Base-by-base conservation (phyloP, 371 early-diverging fungal species). In the Entomophthora muscae region DNA sequence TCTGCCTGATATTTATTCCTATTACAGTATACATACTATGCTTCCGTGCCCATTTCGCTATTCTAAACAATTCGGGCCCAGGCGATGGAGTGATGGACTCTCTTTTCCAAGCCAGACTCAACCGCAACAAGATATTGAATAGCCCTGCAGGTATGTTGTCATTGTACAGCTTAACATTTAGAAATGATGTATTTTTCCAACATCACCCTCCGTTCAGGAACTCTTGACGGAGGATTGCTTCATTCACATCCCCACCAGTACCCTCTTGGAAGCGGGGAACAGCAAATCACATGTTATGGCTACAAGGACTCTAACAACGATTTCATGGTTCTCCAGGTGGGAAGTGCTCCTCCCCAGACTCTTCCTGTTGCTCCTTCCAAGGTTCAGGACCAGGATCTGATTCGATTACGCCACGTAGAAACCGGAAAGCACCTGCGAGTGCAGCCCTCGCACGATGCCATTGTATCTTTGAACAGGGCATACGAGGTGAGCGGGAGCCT, bases 41-140 rank as follows among this genome's bases (percentile, higher is more conserved):
- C 28, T 99, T 98, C 74, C 75, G 72, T 51, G 63, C 96, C 2
- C 99, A 99, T 74, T 99, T 99, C 72, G 75, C 78, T 33, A 80
- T 99, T 53, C 79, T 98, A 24, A 86, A 83, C 69, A 79, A 78
- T 56, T 84, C 85, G 65, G 97, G 98, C 1, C 75, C 89, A 13
- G 99, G 98, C n/a, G 98, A 99, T 75, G 93, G 93, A 7, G 91
- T 92, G 64, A 98, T 99, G 98, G 91, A 93, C 70, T 93, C 95
- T 3, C 73, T 96, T n/a, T 99, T 99, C 76, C 99, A 99, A 71
- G 90, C 96, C 1, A 78, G 83, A 1, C 77, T 99, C 23, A 67
- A 77, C 31, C 95, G 95, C 21, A 97, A 82, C 72, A 76, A 80
- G 30, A 83, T 97, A 59, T 66, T 72, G 28, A 68, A 79, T 52